phyloP scores from a whole-genome alignment of 2,329 filamentous ascomycete genomes.

The Cladosporium austrohemisphaericum region DNA sequence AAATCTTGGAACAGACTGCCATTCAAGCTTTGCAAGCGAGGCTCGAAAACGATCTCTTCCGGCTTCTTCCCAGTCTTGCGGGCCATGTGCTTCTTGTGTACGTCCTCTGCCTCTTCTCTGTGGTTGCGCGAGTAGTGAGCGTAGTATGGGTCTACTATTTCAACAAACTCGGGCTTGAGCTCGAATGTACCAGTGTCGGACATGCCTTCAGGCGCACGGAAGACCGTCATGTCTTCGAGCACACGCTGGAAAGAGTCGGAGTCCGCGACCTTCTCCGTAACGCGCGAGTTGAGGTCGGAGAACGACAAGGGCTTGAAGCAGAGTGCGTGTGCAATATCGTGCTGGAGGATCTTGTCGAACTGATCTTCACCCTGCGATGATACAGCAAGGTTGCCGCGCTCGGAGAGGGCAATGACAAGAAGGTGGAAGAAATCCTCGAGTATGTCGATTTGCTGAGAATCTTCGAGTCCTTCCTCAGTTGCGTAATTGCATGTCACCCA shows the following conservation, averaged over 20 bases:
- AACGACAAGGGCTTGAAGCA: constrained; percentile 96
- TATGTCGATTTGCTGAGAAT: constrained; percentile 82
- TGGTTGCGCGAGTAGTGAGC: constrained; percentile 97
- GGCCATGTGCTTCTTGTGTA: constrained; percentile 81
- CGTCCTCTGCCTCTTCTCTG: constrained; percentile 86
- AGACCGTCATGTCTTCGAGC: constrained; percentile 81
- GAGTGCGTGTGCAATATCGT: constrained; percentile 87
- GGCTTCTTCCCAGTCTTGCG: constrained; percentile 77
- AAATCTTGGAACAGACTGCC: constrained; percentile 75
- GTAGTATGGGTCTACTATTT: constrained; percentile 90
- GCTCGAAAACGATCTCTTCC: constrained; percentile 87
- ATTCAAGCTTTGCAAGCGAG: constrained; percentile 70
- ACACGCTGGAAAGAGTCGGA: constrained; percentile 82
- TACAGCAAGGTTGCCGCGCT: constrained; percentile 70
- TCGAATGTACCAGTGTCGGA: constrained; percentile 94
- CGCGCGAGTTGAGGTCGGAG: constrained; percentile 79
- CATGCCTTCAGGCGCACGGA: constrained; percentile 84
- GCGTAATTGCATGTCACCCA: constrained; percentile 86
- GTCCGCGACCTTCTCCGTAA: constrained; percentile 86
- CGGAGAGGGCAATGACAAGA: constrained; percentile 83
- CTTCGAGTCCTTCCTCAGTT: constrained; percentile 72
- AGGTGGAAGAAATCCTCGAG: constrained; percentile 95
- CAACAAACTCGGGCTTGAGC: constrained; percentile 78
- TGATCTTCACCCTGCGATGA: constrained; percentile 60
- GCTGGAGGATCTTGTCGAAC: constrained; percentile 64